Evolutionary conservation across 1,284 basidiomycete genomes (phyloP), one percentile per base, ranked within the genome.

Genomic region (Schizopora paradoxa): DNA sequence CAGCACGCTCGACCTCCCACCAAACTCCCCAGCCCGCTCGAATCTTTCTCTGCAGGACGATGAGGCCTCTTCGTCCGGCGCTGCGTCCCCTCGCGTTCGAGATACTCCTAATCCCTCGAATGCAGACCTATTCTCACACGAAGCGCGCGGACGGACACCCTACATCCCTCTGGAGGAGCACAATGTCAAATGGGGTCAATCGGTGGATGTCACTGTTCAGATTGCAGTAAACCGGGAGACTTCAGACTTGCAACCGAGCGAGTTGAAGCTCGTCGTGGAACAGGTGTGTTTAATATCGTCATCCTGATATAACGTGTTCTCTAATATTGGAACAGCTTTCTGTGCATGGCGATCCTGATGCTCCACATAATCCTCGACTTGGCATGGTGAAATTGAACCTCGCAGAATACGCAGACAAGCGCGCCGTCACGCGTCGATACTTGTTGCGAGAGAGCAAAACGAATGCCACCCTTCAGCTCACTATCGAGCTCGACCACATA

Each of bases 391-490:
- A 74, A 48, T 66, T 91, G 43, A 84, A 91, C 57, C 71, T 91
- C 3, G 81, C 87, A 2, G 82, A 89, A 57, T 90, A 89, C 54
- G 83, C 79, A 6, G 73, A 74, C 40, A 65, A 68, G 7, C 82
- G 83, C 2, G 64, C 69, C 11, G 74, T 89, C 22, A 80, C 77
- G 2, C 72, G 87, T 13, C 72, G 78, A 18, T 87, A 88, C 61
- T 70, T 91, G 11, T 66, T 91, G 5, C 68, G 77, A 43, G 74
- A 87, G 54, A 86, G 82, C 60, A 86, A 84, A 63, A 86, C 81
- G 34, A 91, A 91, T 53, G 85, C 87, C 0, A 83, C 81, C 2
- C 70, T 91, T 40, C 82, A 81, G 75, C 62, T 89, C 10, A 77
- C 82, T 5, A 70, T 86, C 39, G 69, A 78, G 40, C 63, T 86